Conservation (phyloP, 2,329 filamentous ascomycete species). For the Trichophyton benhamiae region DNA sequence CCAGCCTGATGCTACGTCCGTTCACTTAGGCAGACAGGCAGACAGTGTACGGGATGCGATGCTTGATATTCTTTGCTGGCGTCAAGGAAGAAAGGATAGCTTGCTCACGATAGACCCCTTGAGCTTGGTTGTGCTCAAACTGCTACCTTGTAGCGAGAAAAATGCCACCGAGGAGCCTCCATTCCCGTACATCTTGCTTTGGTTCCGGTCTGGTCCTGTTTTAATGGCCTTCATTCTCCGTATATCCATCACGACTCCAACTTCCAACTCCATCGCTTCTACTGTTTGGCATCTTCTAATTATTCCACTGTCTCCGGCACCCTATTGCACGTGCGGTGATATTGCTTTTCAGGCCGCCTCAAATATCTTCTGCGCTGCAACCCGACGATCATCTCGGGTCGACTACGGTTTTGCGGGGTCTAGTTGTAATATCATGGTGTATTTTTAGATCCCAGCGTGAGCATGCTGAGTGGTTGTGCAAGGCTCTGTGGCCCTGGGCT, state of each 20-base stretch:
- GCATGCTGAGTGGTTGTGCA: not conserved
- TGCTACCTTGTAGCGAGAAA: not conserved
- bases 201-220: not conserved
- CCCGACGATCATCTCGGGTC: slow-evolving; percentile 3
- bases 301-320: not conserved
- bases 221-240: not conserved
- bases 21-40: no score
- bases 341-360: not conserved
- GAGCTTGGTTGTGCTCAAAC: no score
- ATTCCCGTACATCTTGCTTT: not conserved
- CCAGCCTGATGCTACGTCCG: not conserved
- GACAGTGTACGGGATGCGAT: not conserved
- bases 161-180: not conserved
- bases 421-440: not conserved
- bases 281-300: not conserved
- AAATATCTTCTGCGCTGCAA: not conserved
- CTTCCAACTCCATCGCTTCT: not conserved
- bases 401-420: not conserved
- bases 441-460: not conserved
- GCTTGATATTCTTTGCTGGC: not conserved
- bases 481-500: not conserved
- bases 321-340: slow-evolving; percentile 1
- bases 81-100: not conserved
- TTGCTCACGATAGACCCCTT: no score
- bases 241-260: not conserved